These are phyloP conservation scores for Arachis monticola DNA, from an alignment of 331 rosid species.

Conservation along the genomic window DNA sequence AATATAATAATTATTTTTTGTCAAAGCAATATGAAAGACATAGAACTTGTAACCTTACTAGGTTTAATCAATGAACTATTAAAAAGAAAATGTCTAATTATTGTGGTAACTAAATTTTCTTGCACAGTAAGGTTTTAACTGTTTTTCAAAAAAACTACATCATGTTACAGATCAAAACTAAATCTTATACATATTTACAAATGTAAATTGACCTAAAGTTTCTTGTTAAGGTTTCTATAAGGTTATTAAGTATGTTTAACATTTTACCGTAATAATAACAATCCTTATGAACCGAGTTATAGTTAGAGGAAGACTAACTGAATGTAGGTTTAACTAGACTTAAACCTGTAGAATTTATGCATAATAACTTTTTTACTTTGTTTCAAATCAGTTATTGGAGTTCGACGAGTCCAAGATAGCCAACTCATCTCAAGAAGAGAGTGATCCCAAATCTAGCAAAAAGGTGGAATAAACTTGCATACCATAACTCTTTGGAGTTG, in stretches of 20 bases:
- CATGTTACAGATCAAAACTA: background rate
- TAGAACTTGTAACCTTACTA: too few relatives aligned
- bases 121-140: background rate
- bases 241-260: background rate
- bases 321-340: background rate
- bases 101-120: background rate
- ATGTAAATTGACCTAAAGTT: background rate
- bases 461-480: constrained; percentile 50
- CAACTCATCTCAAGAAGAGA: constrained; percentile 47
- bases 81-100: background rate
- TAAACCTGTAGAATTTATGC: too few relatives aligned
- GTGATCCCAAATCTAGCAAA: constrained; percentile 53
- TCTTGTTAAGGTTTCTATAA: background rate
- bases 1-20: too few relatives aligned
- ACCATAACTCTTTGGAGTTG: background rate
- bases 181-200: background rate
- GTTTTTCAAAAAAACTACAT: background rate
- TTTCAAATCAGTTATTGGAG: constrained; percentile 58
- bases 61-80: too few relatives aligned
- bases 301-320: background rate
- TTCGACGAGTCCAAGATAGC: constrained; percentile 67
- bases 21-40: too few relatives aligned
- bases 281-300: constrained; percentile 4
- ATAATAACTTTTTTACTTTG: background rate
- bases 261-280: background rate